phyloP scores from a whole-genome alignment of 2,329 filamentous ascomycete species.

The Colletotrichum sp. region DNA sequence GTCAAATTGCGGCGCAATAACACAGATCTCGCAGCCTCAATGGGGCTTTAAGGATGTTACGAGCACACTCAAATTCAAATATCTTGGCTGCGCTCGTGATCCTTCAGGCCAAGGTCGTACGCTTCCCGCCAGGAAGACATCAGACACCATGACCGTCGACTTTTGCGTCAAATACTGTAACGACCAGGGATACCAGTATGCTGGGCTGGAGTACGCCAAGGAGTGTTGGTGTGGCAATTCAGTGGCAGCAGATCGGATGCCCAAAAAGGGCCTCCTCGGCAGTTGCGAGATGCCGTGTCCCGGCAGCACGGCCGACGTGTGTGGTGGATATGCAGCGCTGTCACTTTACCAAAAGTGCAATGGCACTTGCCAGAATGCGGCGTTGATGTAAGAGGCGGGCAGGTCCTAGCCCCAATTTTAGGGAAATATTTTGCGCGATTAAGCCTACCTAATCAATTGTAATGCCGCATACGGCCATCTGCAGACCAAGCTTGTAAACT shows the following conservation, averaged over 20 bases:
- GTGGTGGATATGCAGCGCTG: constrained; percentile 31
- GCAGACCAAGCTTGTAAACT: background rate
- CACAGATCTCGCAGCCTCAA: constrained; percentile 39
- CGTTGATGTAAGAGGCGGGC: constrained; percentile 7
- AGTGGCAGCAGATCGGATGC: constrained; percentile 26
- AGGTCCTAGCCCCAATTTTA: background rate
- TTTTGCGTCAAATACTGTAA: constrained; percentile 36
- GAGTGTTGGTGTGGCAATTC: constrained; percentile 43
- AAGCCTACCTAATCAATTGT: background rate
- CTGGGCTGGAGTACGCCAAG: constrained; percentile 40
- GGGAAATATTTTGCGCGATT: background rate
- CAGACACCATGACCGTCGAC: constrained; percentile 37
- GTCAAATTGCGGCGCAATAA: constrained; percentile 37
- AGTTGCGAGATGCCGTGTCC: constrained; percentile 36
- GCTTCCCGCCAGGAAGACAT: constrained; percentile 30
- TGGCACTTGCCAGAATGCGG: constrained; percentile 29
- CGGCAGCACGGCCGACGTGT: constrained; percentile 13
- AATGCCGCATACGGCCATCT: background rate
- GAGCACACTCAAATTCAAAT: constrained; percentile 48
- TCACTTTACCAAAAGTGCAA: constrained; percentile 40
- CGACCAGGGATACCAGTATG: constrained; percentile 31
- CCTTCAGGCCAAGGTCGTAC: constrained; percentile 31
- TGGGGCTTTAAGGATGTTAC: constrained; percentile 51
- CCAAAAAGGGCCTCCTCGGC: constrained; percentile 45
- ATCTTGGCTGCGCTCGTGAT: constrained; percentile 55